Percentiles rank a stretch among this genome's conserved stretches.
phyloP scores from a whole-genome alignment of 192 early-diverging fungal species.

The Lobosporangium transversale region DNA sequence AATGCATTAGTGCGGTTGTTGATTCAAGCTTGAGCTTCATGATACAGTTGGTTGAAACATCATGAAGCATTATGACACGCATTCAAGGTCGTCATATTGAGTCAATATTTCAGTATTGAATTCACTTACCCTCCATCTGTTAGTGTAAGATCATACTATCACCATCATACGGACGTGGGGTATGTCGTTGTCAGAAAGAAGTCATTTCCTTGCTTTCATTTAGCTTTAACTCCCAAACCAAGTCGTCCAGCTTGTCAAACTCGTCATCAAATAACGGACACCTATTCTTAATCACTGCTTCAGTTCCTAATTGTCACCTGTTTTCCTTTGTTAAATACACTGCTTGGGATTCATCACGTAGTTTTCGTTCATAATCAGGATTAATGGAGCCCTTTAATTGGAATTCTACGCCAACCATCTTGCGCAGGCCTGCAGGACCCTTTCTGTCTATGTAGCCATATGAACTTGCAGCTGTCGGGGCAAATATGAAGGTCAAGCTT shows the following conservation, averaged over 20 bases:
- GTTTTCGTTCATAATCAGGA: constrained; percentile 4
- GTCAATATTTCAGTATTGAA: background rate
- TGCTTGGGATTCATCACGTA: background rate
- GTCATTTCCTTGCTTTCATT: no score
- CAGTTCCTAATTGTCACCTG: no score
- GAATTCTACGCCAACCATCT: constrained; percentile 35
- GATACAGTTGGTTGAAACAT: constrained; percentile 15
- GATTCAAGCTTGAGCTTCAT: constrained; percentile 46
- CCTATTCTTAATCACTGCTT: background rate
- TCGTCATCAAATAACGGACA: constrained; percentile 36
- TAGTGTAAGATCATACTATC: constrained; percentile 36
- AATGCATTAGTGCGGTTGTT: constrained; percentile 68
- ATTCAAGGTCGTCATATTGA: background rate
- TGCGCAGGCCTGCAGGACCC: constrained; percentile 2
- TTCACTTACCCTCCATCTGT: constrained; percentile 41
- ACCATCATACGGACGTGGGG: background rate
- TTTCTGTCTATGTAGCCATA: no score
- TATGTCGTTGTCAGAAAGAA: no score
- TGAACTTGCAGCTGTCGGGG: no score
- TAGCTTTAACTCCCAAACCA: constrained; percentile 38
- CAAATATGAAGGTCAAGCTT: no score
- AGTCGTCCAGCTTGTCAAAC: constrained; percentile 45
- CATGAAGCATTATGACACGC: background rate
- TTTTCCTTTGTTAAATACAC: background rate
- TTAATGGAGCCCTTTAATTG: background rate